Conservation (phyloP, 495 filamentous ascomycete species). For the Jackrogersella minutella region DNA sequence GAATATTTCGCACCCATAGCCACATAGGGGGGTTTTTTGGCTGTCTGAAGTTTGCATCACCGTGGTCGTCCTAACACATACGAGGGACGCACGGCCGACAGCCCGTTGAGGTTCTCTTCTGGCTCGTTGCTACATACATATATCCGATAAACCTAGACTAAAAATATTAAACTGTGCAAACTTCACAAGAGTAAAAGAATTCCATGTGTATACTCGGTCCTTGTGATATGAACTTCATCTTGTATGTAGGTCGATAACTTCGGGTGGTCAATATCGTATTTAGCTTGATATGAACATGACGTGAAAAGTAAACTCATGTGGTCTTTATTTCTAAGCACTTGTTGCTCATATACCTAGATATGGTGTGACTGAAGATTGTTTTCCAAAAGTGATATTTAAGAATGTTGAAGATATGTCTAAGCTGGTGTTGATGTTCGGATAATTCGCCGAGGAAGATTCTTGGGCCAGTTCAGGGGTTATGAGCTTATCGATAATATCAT, state of each 20-base stretch:
- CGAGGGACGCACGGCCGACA: neutral
- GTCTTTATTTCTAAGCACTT: no score
- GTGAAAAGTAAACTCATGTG: no score
- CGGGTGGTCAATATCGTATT: no score
- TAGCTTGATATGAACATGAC: no score
- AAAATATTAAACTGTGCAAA: conserved; percentile 44
- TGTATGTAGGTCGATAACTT: no score
- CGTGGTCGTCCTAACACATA: conserved; percentile 9
- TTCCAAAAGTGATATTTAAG: no score
- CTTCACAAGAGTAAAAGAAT: conserved; percentile 7
- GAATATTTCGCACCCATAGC: conserved; percentile 18
- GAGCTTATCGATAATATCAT: conserved; percentile 28
- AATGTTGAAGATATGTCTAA: no score
- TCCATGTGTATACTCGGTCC: neutral
- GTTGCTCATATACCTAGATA: no score
- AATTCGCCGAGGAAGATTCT: no score
- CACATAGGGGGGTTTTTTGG: conserved; percentile 17
- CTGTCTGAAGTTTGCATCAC: conserved; percentile 39
- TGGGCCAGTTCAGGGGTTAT: neutral
- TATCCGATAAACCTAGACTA: conserved; percentile 42
- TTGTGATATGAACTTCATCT: neutral
- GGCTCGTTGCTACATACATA: conserved; percentile 30
- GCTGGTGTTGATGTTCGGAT: no score
- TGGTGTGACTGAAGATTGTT: no score
- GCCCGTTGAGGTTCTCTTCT: conserved; percentile 25